Evolutionary conservation across 2,329 filamentous ascomycete species (phyloP).

Genomic region (Ascochyta lentis): DNA sequence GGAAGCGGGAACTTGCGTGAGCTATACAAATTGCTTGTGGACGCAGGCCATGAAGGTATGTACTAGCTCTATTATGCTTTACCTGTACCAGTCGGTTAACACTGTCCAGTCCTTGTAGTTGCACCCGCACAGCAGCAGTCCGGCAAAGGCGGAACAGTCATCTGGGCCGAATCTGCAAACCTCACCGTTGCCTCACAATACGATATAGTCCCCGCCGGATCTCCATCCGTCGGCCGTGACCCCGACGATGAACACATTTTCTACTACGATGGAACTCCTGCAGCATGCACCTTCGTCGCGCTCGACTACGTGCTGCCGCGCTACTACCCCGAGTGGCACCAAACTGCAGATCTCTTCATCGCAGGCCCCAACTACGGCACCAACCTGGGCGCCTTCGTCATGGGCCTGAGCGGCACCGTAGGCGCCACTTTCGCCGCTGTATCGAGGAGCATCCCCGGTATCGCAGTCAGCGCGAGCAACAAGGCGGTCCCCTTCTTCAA

Average conservation of each 20-base stretch:
- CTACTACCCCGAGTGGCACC: conserved; percentile 49
- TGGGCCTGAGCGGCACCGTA: conserved; percentile 35
- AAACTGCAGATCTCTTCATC: conserved; percentile 61
- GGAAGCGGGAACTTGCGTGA: conserved; percentile 47
- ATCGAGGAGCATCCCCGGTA: conserved; percentile 58
- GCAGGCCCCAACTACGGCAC: conserved; percentile 64
- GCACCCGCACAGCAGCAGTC: conserved; percentile 54
- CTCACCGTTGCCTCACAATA: conserved; percentile 54
- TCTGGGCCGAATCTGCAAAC: conserved; percentile 54
- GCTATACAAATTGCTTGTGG: conserved; percentile 38
- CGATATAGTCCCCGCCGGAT: conserved; percentile 55
- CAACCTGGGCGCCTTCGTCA: conserved; percentile 61
- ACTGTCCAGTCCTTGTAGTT: conserved; percentile 49
- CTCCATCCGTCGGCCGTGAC: conserved; percentile 59
- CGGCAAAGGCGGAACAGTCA: conserved; percentile 53
- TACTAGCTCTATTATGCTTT: neutral
- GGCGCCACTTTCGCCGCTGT: conserved; percentile 61
- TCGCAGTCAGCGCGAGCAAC: conserved; percentile 57
- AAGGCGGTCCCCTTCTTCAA: conserved; percentile 53
- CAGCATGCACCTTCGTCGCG: conserved; percentile 62
- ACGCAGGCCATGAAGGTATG: conserved; percentile 36
- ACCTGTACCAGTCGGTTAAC: neutral
- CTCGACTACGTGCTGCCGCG: conserved; percentile 63
- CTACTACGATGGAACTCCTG: conserved; percentile 68
- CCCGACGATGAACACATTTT: conserved; percentile 62